Conservation (phyloP, 1,284 basidiomycete species). For the Taiwanofungus camphoratus region DNA sequence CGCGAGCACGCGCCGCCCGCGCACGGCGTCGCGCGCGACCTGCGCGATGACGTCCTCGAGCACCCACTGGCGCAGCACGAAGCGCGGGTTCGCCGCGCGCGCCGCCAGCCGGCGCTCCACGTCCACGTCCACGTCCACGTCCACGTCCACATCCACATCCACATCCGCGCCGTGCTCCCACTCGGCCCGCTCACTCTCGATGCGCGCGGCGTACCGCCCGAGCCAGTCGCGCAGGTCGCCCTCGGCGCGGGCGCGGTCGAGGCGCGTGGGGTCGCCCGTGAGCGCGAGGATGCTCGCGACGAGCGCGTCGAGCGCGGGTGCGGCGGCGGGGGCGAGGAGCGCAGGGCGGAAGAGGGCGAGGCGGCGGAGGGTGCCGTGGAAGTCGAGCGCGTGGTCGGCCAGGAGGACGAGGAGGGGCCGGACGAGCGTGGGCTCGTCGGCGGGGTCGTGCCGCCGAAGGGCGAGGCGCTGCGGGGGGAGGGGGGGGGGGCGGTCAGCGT, state of each 20-base stretch:
- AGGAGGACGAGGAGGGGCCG: slow-evolving; percentile 68
- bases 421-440: slow-evolving; percentile 57
- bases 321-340: slow-evolving; percentile 52
- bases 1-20: slow-evolving; percentile 57
- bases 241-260: slow-evolving; percentile 40
- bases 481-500: neutral
- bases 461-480: slow-evolving; percentile 59
- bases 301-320: slow-evolving; percentile 32
- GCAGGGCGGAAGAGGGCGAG: slow-evolving; percentile 63
- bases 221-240: slow-evolving; percentile 64
- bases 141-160: slow-evolving; percentile 7
- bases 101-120: slow-evolving; percentile 42
- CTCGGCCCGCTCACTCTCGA: slow-evolving; percentile 45
- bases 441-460: slow-evolving; percentile 44
- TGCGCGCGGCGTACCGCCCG: slow-evolving; percentile 55
- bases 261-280: slow-evolving; percentile 37
- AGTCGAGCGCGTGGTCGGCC: slow-evolving; percentile 70
- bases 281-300: slow-evolving; percentile 44
- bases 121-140: slow-evolving; percentile 29
- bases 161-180: slow-evolving; percentile 23
- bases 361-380: slow-evolving; percentile 74
- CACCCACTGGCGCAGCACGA: slow-evolving; percentile 89
- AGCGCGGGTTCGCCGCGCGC: slow-evolving; percentile 72
- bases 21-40: slow-evolving; percentile 56
- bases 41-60: slow-evolving; percentile 82